A percentile compares a stretch with the other conserved stretches of the same genome.
phyloP scores from a whole-genome alignment of 2,329 filamentous ascomycete genomes.

The Apiospora kogelbergensis region DNA sequence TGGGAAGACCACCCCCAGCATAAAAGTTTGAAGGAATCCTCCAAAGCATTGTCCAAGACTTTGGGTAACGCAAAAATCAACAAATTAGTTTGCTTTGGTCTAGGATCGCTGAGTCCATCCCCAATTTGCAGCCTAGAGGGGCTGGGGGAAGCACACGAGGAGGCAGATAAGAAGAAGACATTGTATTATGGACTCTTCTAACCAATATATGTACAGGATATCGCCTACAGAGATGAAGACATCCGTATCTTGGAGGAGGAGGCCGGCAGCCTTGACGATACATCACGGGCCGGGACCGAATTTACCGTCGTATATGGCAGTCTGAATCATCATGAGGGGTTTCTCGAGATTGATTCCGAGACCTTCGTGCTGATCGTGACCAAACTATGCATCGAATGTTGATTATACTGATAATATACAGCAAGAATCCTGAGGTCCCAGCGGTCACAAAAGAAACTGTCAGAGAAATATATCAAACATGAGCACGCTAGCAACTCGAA shows the following conservation, averaged over 20 bases:
- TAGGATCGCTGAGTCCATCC: not conserved
- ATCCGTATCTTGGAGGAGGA: not conserved
- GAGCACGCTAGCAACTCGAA: not conserved
- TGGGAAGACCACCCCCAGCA: not conserved
- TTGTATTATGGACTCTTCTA: not conserved
- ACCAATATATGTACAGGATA: not conserved
- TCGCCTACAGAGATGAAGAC: not conserved
- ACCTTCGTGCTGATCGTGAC: not conserved
- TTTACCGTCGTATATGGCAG: not conserved
- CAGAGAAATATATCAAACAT: not conserved
- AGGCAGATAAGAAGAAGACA: not conserved
- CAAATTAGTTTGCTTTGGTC: not conserved
- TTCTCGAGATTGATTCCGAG: not conserved
- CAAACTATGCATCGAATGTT: not conserved
- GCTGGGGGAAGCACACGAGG: not conserved
- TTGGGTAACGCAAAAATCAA: not conserved
- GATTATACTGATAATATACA: not conserved
- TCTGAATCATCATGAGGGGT: not conserved
- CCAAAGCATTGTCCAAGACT: not conserved
- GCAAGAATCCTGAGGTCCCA: not conserved
- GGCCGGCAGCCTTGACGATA: not conserved
- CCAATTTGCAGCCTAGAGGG: not conserved
- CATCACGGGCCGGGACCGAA: not conserved
- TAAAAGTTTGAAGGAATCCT: not conserved
- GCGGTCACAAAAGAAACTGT: not conserved